These are phyloP conservation scores for Ascoidea tarda DNA, from an alignment of 805 yeast species.

Conservation along the genomic window DNA sequence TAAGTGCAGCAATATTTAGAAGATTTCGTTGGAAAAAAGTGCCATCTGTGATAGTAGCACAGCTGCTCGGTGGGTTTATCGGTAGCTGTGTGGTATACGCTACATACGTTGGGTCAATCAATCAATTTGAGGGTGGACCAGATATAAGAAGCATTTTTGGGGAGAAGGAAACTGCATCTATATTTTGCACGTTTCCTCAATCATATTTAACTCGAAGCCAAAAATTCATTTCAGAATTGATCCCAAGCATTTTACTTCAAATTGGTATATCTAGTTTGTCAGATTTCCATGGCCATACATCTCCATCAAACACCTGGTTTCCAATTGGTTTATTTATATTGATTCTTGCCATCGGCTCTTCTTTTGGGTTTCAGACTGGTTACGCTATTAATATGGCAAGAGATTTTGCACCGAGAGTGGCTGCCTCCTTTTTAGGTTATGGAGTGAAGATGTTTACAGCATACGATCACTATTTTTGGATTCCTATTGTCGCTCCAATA, in stretches of 20 bases:
- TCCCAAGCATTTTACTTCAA: constrained; percentile 29
- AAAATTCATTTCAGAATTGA: constrained; percentile 33
- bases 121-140: constrained; percentile 21
- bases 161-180: constrained; percentile 23
- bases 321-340: constrained; percentile 32
- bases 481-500: constrained; percentile 35
- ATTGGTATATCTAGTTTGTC: constrained; percentile 34
- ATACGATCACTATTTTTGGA: constrained; percentile 35
- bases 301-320: constrained; percentile 29
- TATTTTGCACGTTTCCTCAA: constrained; percentile 32
- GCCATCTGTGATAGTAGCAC: constrained; percentile 30
- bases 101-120: constrained; percentile 25
- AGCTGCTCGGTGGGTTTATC: constrained; percentile 31
- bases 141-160: constrained; percentile 16
- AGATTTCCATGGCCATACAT: constrained; percentile 27
- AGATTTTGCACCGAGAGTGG: constrained; percentile 40
- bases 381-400: constrained; percentile 41
- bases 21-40: constrained; percentile 37
- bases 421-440: constrained; percentile 32
- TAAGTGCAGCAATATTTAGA: constrained; percentile 31
- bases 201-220: constrained; percentile 25
- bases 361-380: constrained; percentile 38
- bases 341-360: constrained; percentile 30
- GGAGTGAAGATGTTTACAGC: constrained; percentile 24
- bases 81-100: constrained; percentile 34